Base-by-base conservation (phyloP, 257 asterid species). In the Nicotiana paniculata region DNA sequence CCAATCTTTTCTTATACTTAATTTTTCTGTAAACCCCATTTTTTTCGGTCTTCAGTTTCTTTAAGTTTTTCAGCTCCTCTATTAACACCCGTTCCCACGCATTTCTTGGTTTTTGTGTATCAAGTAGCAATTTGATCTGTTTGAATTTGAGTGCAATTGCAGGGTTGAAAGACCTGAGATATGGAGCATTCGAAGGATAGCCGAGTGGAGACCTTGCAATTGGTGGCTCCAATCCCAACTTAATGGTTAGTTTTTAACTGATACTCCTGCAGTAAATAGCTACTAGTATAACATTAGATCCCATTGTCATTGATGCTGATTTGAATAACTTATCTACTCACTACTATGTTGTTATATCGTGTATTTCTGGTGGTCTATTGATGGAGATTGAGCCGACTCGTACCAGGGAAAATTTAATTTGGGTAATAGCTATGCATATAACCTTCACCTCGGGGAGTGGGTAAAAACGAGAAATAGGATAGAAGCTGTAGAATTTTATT, bases 131-230 rank as follows among this genome's bases (percentile, higher is more conserved):
- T 55, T 72, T 54, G 80, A 78, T 82, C 78, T 82, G 30, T 39
- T 82, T 30, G 17, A 12, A 48, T 81, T 32, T 79, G 12, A 76
- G 69, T 33, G 33, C 53, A 67, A 75, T 63, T 35, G 76, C 89
- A 94, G 98, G 87, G 84, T 87, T 18, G 90, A 75, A 53, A 91
- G 94, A 82, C 88, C 91, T 4, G 91, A 90, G 88, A 92, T 96
- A 86, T 94, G 99, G 99, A 92, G 89, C 80, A 84, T 94, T 33
- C 89, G 88, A 74, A 91, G 98, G 83, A 17, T 90, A 84, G 86
- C 89, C 82, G 99, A 90, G 75, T 96, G 99, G 98, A 82, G 98
- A 81, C 97, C 99, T 83, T 96, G 97, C 92, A 85, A 86, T 80
- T 96, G 99, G 99, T 96, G 98, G 98, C 86, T 92, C 79, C 93